Conservation (phyloP, 106 monocot species). For the Apostasia ramifera region DNA sequence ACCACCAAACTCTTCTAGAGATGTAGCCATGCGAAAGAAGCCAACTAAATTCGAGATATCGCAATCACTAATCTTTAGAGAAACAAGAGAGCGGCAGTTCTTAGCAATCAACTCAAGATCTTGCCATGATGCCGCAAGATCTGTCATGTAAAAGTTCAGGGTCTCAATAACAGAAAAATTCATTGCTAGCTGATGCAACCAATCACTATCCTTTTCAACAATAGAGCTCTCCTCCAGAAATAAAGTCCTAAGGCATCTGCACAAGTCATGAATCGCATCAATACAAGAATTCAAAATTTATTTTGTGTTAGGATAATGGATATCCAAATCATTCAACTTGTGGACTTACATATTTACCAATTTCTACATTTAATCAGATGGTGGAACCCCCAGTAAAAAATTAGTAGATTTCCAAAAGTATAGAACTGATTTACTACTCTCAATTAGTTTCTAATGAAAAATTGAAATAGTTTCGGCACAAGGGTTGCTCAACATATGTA, state of each 20-base stretch:
- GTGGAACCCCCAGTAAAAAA: too few species aligned
- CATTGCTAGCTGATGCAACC: conserved; percentile 78
- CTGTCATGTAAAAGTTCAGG: conserved; percentile 85
- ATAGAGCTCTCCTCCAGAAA: conserved; percentile 81
- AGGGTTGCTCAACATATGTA: too few species aligned
- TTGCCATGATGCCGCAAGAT: conserved; percentile 37
- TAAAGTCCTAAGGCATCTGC: conserved; percentile 63
- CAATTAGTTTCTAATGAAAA: too few species aligned
- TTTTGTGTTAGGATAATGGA: too few species aligned
- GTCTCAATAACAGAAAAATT: conserved; percentile 60
- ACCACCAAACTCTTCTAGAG: conserved; percentile 83
- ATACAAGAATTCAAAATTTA: not conserved
- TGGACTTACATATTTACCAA: too few species aligned
- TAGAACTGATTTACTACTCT: too few species aligned
- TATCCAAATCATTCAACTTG: too few species aligned
- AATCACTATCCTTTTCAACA: conserved; percentile 44
- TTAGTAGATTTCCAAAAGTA: too few species aligned
- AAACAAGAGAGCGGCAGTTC: conserved; percentile 58
- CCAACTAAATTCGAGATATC: conserved; percentile 55
- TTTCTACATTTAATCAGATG: too few species aligned
- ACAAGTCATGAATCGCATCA: not conserved
- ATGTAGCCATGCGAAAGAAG: conserved; percentile 48
- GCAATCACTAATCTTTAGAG: conserved; percentile 75
- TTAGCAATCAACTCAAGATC: conserved; percentile 79
- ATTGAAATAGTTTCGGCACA: too few species aligned